These are phyloP conservation scores for Lichtheimia corymbifera DNA, from an alignment of 371 early-diverging fungal species.

Conservation along the genomic window DNA sequence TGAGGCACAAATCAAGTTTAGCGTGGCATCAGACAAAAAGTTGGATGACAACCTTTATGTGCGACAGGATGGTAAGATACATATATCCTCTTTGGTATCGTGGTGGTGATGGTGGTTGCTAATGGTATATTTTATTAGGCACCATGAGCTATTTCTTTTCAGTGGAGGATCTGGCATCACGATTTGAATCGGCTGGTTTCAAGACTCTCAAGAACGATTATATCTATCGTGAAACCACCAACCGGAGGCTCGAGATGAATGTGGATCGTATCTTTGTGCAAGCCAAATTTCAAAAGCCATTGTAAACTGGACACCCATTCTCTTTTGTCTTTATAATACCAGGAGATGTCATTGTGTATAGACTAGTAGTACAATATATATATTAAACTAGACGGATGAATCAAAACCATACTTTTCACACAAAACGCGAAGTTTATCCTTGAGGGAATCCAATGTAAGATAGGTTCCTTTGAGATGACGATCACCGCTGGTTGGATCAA, in stretches of 20 bases:
- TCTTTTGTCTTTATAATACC: neutral
- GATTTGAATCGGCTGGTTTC: slow-evolving; percentile 72
- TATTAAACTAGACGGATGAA: slow-evolving; percentile 15
- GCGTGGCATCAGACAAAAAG: slow-evolving; percentile 63
- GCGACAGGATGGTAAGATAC: slow-evolving; percentile 79
- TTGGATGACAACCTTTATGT: slow-evolving; percentile 84
- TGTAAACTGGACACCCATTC: neutral
- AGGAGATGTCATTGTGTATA: too few species aligned
- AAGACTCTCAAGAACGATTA: slow-evolving; percentile 70
- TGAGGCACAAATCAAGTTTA: slow-evolving; percentile 88
- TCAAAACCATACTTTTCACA: slow-evolving; percentile 28
- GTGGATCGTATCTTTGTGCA: slow-evolving; percentile 90
- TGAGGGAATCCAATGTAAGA: slow-evolving; percentile 77
- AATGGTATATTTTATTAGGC: slow-evolving; percentile 10
- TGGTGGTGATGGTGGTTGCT: slow-evolving; percentile 3
- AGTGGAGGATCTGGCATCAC: slow-evolving; percentile 49
- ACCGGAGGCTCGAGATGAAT: slow-evolving; percentile 72
- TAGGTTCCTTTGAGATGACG: slow-evolving; percentile 85
- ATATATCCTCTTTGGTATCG: slow-evolving; percentile 27
- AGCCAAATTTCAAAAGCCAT: slow-evolving; percentile 71
- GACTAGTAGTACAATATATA: neutral
- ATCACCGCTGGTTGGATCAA: slow-evolving; percentile 73
- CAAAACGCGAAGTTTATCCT: slow-evolving; percentile 61
- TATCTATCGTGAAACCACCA: slow-evolving; percentile 79
- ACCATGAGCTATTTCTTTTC: slow-evolving; percentile 72